phyloP scores from a whole-genome alignment of 495 filamentous ascomycete species.

The Aspergillus heteromorphus region DNA sequence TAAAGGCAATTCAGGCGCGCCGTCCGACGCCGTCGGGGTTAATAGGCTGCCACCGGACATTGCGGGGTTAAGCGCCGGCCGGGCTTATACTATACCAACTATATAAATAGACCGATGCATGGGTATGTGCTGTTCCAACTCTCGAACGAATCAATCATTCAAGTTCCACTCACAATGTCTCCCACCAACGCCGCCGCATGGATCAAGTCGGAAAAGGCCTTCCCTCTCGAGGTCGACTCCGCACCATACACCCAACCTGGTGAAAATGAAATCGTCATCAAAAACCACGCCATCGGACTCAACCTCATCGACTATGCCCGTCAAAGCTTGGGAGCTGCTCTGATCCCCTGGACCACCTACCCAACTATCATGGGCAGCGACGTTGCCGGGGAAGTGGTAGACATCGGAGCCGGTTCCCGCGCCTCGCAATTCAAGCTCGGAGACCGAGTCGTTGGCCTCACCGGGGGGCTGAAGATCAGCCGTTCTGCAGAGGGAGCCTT shows the following conservation, averaged over 20 bases:
- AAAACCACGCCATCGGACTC: slow-evolving; percentile 38
- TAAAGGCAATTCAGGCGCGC: background rate
- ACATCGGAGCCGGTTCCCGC: slow-evolving; percentile 35
- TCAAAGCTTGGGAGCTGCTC: slow-evolving; percentile 23
- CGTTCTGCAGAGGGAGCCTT: slow-evolving; percentile 17
- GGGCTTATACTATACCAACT: background rate
- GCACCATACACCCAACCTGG: slow-evolving; percentile 28
- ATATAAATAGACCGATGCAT: background rate
- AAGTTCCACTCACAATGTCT: background rate
- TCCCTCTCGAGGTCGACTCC: slow-evolving; percentile 25
- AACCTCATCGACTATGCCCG: slow-evolving; percentile 46
- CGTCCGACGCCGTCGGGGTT: background rate
- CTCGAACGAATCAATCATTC: background rate
- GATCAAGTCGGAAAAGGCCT: slow-evolving; percentile 2
- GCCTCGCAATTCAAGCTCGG: slow-evolving; percentile 22
- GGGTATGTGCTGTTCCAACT: too few species aligned
- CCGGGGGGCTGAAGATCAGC: background rate
- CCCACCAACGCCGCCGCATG: slow-evolving; percentile 7
- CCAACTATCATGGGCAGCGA: slow-evolving; percentile 52
- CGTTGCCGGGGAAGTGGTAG: slow-evolving; percentile 47
- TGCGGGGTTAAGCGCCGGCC: background rate
- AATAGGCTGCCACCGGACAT: background rate
- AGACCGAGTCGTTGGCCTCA: slow-evolving; percentile 22
- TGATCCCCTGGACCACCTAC: slow-evolving; percentile 29
- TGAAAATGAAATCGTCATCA: slow-evolving; percentile 31